phyloP scores from a whole-genome alignment of 2,329 filamentous ascomycete genomes.

The Akanthomyces dipterigenus region DNA sequence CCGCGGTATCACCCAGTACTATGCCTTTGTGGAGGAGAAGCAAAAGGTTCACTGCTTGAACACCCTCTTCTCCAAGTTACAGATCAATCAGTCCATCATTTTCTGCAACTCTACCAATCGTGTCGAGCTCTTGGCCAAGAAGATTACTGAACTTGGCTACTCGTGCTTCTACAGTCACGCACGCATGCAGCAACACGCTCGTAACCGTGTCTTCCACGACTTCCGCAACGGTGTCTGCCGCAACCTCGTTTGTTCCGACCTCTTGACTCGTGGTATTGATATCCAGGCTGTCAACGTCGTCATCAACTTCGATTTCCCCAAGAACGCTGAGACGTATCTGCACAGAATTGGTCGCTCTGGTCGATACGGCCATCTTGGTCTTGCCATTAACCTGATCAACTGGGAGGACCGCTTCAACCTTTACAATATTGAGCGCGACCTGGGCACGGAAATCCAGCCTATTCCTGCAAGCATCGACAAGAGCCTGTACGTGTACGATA shows the following conservation, averaged over 20 bases:
- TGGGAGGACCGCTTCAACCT: slow-evolving; percentile 99
- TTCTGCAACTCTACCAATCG: slow-evolving; percentile 99
- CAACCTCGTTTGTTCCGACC: slow-evolving; percentile 95
- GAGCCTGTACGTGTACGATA: slow-evolving; percentile 96
- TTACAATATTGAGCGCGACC: slow-evolving; percentile 95
- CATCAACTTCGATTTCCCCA: slow-evolving; percentile 99
- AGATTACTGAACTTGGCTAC: slow-evolving; percentile 97
- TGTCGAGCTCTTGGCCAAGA: slow-evolving; percentile 95
- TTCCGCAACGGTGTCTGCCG: slow-evolving; percentile 97
- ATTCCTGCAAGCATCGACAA: slow-evolving; percentile 94
- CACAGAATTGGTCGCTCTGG: slow-evolving; percentile 97
- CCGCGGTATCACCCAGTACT: slow-evolving; percentile 97
- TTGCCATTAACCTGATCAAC: slow-evolving; percentile 98
- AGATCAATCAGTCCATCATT: slow-evolving; percentile 99
- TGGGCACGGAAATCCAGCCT: slow-evolving; percentile 96
- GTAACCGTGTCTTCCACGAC: slow-evolving; percentile 98
- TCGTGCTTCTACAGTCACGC: slow-evolving; percentile 99
- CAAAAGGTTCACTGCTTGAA: slow-evolving; percentile 99
- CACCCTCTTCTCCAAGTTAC: slow-evolving; percentile 95
- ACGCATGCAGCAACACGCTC: slow-evolving; percentile 92
- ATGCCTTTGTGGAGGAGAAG: slow-evolving; percentile 98
- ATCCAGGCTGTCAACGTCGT: slow-evolving; percentile 99
- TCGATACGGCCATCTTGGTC: slow-evolving; percentile 90
- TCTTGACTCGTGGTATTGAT: slow-evolving; percentile 96
- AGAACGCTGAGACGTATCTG: slow-evolving; percentile 97